These are phyloP conservation scores for Lyophyllum decastes DNA, from an alignment of 768 basidiomycete species.

Conservation along the genomic window DNA sequence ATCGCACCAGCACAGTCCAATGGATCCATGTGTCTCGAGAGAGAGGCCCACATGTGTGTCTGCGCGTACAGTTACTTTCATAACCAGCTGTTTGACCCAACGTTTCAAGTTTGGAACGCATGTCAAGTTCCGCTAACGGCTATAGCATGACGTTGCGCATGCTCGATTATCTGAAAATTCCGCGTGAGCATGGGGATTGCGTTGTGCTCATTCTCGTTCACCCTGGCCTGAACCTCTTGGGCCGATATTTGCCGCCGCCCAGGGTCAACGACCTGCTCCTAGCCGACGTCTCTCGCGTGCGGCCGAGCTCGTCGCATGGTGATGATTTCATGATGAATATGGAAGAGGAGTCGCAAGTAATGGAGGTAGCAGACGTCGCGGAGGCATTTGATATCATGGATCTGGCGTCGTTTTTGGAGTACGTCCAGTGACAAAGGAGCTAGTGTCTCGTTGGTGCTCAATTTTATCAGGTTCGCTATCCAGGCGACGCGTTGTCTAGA, in stretches of 20 bases:
- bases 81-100: not conserved
- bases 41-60: slow-evolving; percentile 72
- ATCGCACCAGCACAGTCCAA: slow-evolving; percentile 74
- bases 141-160: slow-evolving; percentile 55
- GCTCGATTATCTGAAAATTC: slow-evolving; percentile 68
- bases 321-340: slow-evolving; percentile 53
- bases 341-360: slow-evolving; percentile 33
- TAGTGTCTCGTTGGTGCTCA: slow-evolving; percentile 2
- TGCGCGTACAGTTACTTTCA: not conserved
- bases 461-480: slow-evolving; percentile 60
- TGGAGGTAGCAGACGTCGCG: slow-evolving; percentile 51
- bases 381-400: slow-evolving; percentile 74
- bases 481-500: slow-evolving; percentile 75
- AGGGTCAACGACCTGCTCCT: slow-evolving; percentile 70
- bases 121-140: slow-evolving; percentile 51
- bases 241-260: slow-evolving; percentile 66
- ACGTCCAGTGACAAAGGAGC: slow-evolving; percentile 17
- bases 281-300: slow-evolving; percentile 48
- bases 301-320: slow-evolving; percentile 42
- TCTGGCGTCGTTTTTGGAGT: slow-evolving; percentile 76
- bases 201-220: slow-evolving; percentile 72
- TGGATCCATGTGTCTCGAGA: slow-evolving; percentile 69
- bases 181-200: slow-evolving; percentile 64
- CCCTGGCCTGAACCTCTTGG: slow-evolving; percentile 68
- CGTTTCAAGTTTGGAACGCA: slow-evolving; percentile 45